These are phyloP conservation scores for Botrytis paeoniae DNA, from an alignment of 2,329 filamentous ascomycete genomes.

Conservation along the genomic window DNA sequence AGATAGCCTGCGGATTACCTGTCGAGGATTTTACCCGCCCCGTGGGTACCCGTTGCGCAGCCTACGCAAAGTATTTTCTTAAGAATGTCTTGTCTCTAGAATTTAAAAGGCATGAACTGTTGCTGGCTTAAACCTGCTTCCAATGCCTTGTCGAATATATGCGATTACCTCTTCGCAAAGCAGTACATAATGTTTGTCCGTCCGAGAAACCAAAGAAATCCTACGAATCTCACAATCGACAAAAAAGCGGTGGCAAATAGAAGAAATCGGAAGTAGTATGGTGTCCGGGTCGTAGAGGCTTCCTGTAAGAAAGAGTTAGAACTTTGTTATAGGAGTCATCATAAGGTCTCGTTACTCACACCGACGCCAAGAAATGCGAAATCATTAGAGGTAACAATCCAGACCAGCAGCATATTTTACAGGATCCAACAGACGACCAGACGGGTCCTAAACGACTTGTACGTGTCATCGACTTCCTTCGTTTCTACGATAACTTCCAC, in stretches of 20 bases:
- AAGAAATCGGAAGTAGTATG: constrained; percentile 72
- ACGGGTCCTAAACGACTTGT: constrained; percentile 98
- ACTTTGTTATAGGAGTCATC: constrained; percentile 51
- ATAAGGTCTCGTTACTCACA: constrained; percentile 72
- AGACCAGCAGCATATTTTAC: constrained; percentile 80
- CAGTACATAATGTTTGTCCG: constrained; percentile 95
- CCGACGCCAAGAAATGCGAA: constrained; percentile 81
- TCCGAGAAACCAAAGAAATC: constrained; percentile 92
- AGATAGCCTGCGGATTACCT: not conserved
- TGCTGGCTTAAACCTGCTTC: not conserved
- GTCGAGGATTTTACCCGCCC: not conserved
- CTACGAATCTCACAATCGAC: constrained; percentile 83
- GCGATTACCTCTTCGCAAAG: constrained; percentile 59
- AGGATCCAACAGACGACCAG: constrained; percentile 96
- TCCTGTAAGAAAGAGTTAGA: constrained; percentile 40
- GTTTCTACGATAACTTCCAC: constrained; percentile 72
- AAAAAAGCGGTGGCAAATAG: constrained; percentile 84
- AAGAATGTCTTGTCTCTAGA: no score
- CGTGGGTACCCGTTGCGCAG: not conserved
- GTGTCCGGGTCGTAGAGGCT: not conserved
- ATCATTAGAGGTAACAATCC: constrained; percentile 85
- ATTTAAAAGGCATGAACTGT: not conserved
- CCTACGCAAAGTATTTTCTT: not conserved
- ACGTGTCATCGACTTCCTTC: constrained; percentile 92
- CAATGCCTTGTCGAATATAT: not conserved